A percentile compares a stretch with the other conserved stretches of the same genome.
These are phyloP conservation scores for Colletotrichum trifolii DNA, from an alignment of 2,329 filamentous ascomycete genomes.

Conservation along the genomic window DNA sequence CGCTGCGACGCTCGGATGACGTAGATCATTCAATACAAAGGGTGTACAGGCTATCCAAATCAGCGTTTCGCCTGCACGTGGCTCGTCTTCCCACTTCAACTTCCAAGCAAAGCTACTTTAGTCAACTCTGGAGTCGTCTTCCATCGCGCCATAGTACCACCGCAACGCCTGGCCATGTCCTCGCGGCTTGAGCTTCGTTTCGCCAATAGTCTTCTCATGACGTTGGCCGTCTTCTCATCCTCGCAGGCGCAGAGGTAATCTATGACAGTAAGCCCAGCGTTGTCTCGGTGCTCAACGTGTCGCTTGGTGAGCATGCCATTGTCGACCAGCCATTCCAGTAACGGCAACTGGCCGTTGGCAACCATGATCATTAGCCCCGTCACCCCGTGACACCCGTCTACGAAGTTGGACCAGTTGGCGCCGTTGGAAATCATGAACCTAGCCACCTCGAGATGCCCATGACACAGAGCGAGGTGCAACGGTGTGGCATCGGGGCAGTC, in stretches of 20 bases:
- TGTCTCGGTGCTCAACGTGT: constrained; percentile 1
- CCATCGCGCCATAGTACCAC: no score
- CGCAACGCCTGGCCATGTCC: no score
- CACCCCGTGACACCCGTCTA: constrained; percentile 14
- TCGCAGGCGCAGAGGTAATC: constrained; percentile 4
- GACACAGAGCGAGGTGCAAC: constrained; percentile 3
- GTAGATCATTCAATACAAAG: no score
- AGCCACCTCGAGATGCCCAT: constrained; percentile 5
- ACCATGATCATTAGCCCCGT: constrained; percentile 14
- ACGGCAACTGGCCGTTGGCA: neutral
- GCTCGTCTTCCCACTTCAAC: no score
- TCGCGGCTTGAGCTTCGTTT: neutral
- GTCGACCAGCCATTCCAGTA: constrained; percentile 1
- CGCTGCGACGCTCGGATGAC: no score
- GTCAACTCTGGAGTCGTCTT: no score
- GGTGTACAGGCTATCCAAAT: no score
- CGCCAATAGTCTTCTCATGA: neutral
- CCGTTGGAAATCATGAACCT: constrained; percentile 7
- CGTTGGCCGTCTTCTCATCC: neutral
- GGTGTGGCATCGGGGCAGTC: constrained; percentile 15
- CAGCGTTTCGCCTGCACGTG: no score
- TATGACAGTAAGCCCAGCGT: neutral
- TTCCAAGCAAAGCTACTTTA: no score
- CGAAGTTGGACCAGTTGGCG: constrained; percentile 13
- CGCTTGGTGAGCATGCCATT: neutral